Evolutionary conservation across 495 filamentous ascomycete species (phyloP), one percentile per base, ranked within the genome.

Genomic region (Parachaetomium inaequale): DNA sequence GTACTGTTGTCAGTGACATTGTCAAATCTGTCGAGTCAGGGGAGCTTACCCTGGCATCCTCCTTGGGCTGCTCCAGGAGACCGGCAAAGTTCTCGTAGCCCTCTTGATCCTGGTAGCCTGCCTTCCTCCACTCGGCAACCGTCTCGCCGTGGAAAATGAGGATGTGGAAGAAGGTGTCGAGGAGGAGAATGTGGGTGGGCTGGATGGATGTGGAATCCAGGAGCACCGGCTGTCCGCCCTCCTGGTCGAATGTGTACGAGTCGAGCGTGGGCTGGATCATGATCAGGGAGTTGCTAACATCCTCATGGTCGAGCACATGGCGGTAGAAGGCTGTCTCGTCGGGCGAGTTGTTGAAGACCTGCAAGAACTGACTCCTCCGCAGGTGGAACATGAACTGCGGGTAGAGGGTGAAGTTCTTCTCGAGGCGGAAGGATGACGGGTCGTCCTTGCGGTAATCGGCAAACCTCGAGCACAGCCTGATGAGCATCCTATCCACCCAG

Each of bases 341-440:
- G 14, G 95, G 95, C 0, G 93, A 97, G 76, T 97, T 98, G 79
- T 99, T 99, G 82, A 99, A 99, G 52, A 99, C 93, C 71, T 99
- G 95, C 68, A 99, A 78, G 79, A 99, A 99, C 75, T 99, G 95
- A 70, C 90, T 95, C 71, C 95, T 85, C 56, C 95, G 88, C 62
- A 99, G 82, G 73, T 99, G 95, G 82, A 98, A 99, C 95, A 99
- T 98, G 78, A 99, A 99, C 76, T 99, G 95, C 34, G 95, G 95
- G 68, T 99, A 99, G 21, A 99, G 84, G 0, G 94, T 96, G 71
- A 99, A 98, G 79, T 99, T 98, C 86, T 97, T 97, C 72, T 99
- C 95, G 63, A 99, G 79, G 40, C 95, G 84, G 84, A 99, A 99
- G 3, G 95, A 99, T 21, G 94, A 92, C 32, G 93, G 91, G 71